Evolutionary conservation across 257 asterid genomes (phyloP).

Genomic region (Nicotiana benthamiana): DNA sequence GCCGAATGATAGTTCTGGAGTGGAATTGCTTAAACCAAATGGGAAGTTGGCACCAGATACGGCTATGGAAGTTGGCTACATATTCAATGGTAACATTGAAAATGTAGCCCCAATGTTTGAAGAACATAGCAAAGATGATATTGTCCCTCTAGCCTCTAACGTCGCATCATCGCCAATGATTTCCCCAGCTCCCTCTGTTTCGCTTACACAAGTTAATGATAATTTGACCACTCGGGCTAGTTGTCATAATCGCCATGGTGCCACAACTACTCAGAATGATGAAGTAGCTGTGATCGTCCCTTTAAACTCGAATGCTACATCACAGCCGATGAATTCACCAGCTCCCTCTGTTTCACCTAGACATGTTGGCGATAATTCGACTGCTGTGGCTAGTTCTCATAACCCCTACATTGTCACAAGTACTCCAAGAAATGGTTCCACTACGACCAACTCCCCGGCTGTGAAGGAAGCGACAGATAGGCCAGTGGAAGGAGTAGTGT

Average conservation of each 20-base stretch:
- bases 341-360: slow-evolving; percentile 10
- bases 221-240: background rate
- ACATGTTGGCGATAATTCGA: background rate
- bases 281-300: background rate
- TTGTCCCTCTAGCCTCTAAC: background rate
- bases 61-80: background rate
- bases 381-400: background rate
- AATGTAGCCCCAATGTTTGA: background rate
- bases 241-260: slow-evolving; percentile 3
- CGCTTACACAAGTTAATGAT: background rate
- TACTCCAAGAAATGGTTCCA: slow-evolving; percentile 10
- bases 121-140: background rate
- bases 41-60: slow-evolving; percentile 12
- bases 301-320: background rate
- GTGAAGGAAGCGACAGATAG: slow-evolving; percentile 24
- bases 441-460: slow-evolving; percentile 3
- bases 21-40: slow-evolving; percentile 5
- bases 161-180: background rate
- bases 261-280: background rate
- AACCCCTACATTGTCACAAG: slow-evolving; percentile 1
- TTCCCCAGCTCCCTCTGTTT: slow-evolving; percentile 18
- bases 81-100: background rate
- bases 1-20: background rate
- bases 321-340: slow-evolving; percentile 18
- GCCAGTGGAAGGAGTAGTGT: slow-evolving; percentile 29